phyloP scores from a whole-genome alignment of 192 early-diverging fungal genomes.

The Backusella tarrabulga region DNA sequence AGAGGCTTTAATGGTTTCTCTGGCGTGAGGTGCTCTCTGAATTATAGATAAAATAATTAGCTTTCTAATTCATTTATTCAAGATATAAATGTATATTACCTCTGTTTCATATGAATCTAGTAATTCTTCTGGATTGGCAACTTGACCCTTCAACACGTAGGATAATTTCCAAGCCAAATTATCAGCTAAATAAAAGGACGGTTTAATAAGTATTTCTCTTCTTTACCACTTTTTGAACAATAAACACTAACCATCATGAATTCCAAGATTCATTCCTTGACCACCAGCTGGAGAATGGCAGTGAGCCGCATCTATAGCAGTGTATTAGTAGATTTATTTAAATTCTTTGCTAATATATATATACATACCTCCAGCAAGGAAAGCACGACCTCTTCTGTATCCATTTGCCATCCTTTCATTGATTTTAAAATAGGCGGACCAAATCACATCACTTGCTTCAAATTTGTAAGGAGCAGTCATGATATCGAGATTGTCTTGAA shows the following conservation, averaged over 20 bases:
- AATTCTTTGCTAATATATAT: no score
- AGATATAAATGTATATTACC: not conserved
- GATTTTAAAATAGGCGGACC: slow-evolving; percentile 28
- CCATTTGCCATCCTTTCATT: slow-evolving; percentile 37
- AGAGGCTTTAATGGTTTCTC: not conserved
- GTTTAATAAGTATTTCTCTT: no score
- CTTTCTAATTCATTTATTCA: not conserved
- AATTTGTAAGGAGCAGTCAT: slow-evolving; percentile 1
- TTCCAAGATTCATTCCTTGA: no score
- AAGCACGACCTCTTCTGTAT: slow-evolving; percentile 23
- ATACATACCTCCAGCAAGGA: no score
- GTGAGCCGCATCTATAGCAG: no score
- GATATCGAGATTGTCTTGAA: not conserved
- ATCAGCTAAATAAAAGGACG: no score
- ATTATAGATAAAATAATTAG: not conserved
- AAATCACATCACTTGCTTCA: slow-evolving; percentile 1
- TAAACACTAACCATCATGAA: no score
- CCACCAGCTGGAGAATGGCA: no score
- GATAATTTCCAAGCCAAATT: no score
- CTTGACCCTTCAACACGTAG: slow-evolving; percentile 29
- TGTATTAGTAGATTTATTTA: no score
- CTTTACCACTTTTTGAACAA: no score
- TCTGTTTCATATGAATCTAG: slow-evolving; percentile 41
- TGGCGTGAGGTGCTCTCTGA: slow-evolving; percentile 7
- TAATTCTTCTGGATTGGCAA: slow-evolving; percentile 21